These are phyloP conservation scores for Puccinia horiana DNA, from an alignment of 1,284 basidiomycete species.

Conservation along the genomic window DNA sequence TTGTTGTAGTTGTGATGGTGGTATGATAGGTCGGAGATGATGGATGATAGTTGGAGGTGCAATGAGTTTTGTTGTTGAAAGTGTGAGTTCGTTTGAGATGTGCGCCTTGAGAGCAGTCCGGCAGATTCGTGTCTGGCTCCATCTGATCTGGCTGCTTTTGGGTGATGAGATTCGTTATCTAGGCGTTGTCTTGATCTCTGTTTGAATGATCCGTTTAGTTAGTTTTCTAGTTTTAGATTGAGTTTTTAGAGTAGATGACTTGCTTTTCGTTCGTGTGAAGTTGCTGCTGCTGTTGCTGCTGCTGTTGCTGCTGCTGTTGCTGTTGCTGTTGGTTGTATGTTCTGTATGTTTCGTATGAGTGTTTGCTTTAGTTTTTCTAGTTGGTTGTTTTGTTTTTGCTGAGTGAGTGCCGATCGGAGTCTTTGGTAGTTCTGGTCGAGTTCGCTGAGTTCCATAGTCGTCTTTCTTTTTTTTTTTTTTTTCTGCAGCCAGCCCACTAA, in stretches of 20 bases:
- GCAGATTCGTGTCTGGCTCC: conserved; percentile 22
- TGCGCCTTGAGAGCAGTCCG: conserved; percentile 9
- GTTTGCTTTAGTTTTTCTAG: too few species aligned
- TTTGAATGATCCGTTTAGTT: neutral
- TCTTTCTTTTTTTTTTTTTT: too few species aligned
- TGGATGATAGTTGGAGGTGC: neutral
- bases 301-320: too few species aligned
- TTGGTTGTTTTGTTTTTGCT: too few species aligned
- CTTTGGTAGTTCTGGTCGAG: too few species aligned
- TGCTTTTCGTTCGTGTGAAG: conserved; percentile 20
- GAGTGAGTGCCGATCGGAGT: too few species aligned
- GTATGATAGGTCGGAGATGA: neutral
- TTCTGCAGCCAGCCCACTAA: too few species aligned
- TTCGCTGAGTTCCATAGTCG: too few species aligned
- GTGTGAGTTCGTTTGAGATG: neutral
- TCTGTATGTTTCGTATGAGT: too few species aligned
- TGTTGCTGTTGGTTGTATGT: too few species aligned
- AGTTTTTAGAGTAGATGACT: too few species aligned
- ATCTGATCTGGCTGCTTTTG: conserved; percentile 30
- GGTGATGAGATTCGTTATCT: neutral
- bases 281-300: too few species aligned
- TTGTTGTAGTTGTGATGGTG: neutral
- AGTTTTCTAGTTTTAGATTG: neutral
- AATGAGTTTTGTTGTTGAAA: neutral
- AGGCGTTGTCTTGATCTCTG: conserved; percentile 24